Evolutionary conservation across 2,329 filamentous ascomycete species (phyloP).

Genomic region (Coniochaeta prunicola): DNA sequence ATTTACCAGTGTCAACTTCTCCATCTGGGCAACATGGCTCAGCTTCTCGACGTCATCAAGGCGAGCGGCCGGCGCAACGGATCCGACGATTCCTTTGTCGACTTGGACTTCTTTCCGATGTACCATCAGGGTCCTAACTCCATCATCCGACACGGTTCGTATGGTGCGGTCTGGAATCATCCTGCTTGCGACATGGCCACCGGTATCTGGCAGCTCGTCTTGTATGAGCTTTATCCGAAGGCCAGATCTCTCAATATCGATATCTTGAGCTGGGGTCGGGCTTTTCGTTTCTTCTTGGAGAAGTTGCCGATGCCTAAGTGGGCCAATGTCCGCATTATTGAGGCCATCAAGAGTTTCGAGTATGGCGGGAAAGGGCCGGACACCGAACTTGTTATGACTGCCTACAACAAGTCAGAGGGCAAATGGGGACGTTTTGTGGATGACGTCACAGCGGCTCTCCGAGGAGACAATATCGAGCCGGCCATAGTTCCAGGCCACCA

Average conservation of each 20-base stretch:
- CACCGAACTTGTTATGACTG: neutral
- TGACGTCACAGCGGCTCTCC: neutral
- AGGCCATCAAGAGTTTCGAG: neutral
- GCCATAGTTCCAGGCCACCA: neutral
- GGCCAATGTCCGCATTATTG: neutral
- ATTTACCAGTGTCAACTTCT: conserved; percentile 6
- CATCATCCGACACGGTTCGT: conserved; percentile 4
- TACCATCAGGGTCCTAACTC: conserved; percentile 7
- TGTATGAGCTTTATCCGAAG: neutral
- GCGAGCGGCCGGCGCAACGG: neutral
- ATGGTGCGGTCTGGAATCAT: conserved; percentile 8
- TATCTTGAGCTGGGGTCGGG: neutral
- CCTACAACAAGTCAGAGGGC: neutral
- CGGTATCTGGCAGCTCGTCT: neutral
- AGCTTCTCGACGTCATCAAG: conserved; percentile 2
- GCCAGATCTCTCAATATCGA: neutral
- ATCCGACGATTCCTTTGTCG: neutral
- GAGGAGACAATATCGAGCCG: neutral
- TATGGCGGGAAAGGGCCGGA: neutral
- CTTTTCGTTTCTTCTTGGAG: conserved; percentile 7
- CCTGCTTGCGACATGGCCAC: conserved; percentile 2
- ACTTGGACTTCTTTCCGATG: conserved; percentile 8
- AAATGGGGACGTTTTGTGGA: neutral
- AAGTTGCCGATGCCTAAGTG: conserved; percentile 5
- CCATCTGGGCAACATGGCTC: neutral